Evolutionary conservation across 2,329 filamentous ascomycete genomes (phyloP), one percentile per base, ranked within the genome.

Genomic region (Paecilomyces sp.): DNA sequence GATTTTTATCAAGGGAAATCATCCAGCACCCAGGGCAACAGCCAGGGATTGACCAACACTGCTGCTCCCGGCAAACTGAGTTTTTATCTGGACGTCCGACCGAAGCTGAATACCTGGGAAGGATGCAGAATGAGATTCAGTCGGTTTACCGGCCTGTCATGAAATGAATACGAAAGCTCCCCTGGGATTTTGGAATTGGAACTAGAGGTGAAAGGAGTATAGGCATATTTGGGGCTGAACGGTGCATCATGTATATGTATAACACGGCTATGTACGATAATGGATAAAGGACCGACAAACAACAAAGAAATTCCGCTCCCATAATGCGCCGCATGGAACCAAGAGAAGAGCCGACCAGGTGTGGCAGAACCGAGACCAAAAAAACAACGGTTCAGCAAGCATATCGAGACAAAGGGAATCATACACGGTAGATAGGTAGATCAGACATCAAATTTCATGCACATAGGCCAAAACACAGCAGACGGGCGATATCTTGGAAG

Each of bases 1-100:
- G 94, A 99, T 76, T 99, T 99, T 69, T 99, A 99, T 72, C 87
- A 91, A 4, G 94, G 94, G 0, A 85, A 81, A 66, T 73, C 80
- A 31, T 60, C 73, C 63, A 68, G 65, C 60, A 18, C 41, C 1
- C 30, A 75, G 72, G 59, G 58, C 54, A 64, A 57, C 34, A 64
- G 62, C n/a, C 54, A 65, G 28, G 71, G 70, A 9, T 61, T 75
- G 58, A 64, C 70, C 36, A 67, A 68, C 57, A 70, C 72, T 57
- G 65, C 70, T 25, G 68, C 66, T 1, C 68, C 70, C 13, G 75
- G 70, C 15, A 81, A 79, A 53, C 68, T 88, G 65, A 87, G 81
- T 65, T 88, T 88, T 66, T 88, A 85, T 68, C 69, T 88, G 57
- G 85, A 88, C 69, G 85, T 88, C 4, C 76, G 85, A 66, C 85